phyloP scores from a whole-genome alignment of 805 yeast species.

The Suhomyces sp. region DNA sequence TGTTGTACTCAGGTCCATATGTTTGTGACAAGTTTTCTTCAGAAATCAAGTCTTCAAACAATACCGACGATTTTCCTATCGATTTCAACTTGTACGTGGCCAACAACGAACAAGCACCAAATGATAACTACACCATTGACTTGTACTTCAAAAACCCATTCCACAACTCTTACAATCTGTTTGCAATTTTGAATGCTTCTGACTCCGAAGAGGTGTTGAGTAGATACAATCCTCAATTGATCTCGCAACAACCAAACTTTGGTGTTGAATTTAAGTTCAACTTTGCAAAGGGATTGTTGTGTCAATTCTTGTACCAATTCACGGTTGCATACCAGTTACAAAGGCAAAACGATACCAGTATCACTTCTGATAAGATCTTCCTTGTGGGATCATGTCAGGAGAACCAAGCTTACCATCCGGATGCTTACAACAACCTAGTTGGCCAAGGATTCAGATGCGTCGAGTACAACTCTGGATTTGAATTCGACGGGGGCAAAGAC shows the following conservation, averaged over 20 bases:
- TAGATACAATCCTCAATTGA: constrained; percentile 13
- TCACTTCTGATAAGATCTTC: constrained; percentile 16
- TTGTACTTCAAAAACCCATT: constrained; percentile 16
- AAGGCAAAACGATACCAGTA: constrained; percentile 3
- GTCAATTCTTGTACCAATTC: constrained; percentile 18
- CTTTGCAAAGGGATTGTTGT: constrained; percentile 14
- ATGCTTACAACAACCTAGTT: constrained; percentile 8
- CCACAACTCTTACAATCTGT: constrained; percentile 8
- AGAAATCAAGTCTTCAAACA: constrained; percentile 12
- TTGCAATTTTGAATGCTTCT: constrained; percentile 11
- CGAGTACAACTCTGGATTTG: constrained; percentile 17
- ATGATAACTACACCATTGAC: constrained; percentile 17
- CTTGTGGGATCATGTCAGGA: constrained; percentile 17
- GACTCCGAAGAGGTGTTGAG: constrained; percentile 8
- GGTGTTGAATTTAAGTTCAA: constrained; percentile 18
- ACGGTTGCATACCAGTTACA: constrained; percentile 16
- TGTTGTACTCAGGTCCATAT: constrained; percentile 13
- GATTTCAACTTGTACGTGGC: constrained; percentile 17
- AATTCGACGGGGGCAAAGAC: constrained; percentile 17
- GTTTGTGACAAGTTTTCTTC: constrained; percentile 20
- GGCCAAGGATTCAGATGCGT: constrained; percentile 16
- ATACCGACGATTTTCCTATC: constrained; percentile 17
- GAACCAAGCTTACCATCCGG: constrained; percentile 13
- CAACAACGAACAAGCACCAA: constrained; percentile 7
- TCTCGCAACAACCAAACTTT: constrained; percentile 13